These are phyloP conservation scores for Toxoplasma gondii DNA, from an alignment of 169 alveolate genomes.

Conservation along the genomic window DNA sequence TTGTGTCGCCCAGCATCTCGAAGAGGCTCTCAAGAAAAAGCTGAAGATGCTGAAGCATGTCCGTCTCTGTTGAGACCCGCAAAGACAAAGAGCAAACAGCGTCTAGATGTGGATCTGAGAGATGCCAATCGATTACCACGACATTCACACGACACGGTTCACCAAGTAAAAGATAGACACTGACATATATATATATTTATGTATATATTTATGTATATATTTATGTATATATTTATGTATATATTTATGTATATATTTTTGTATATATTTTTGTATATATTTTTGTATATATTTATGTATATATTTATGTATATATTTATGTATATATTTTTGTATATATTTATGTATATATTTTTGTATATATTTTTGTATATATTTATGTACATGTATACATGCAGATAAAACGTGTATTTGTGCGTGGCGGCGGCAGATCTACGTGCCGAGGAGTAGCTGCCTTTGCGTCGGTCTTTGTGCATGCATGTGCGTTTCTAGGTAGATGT, in stretches of 20 bases:
- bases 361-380: too few relatives aligned
- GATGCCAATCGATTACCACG: background rate
- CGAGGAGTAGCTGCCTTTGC: too few relatives aligned
- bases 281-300: background rate
- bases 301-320: background rate
- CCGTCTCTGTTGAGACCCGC: conserved; percentile 34
- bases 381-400: too few relatives aligned
- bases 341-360: too few relatives aligned
- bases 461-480: too few relatives aligned
- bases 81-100: background rate
- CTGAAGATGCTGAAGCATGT: conserved; percentile 65
- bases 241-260: background rate
- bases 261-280: too few relatives aligned
- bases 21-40: conserved; percentile 67
- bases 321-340: too few relatives aligned
- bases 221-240: background rate
- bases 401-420: too few relatives aligned
- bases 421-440: too few relatives aligned
- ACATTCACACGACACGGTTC: background rate
- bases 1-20: conserved; percentile 61
- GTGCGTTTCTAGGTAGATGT: too few relatives aligned
- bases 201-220: background rate
- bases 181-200: too few relatives aligned
- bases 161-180: too few relatives aligned
- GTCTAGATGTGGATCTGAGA: background rate